phyloP scores from a whole-genome alignment of 768 basidiomycete species.

The Leccinum olivaceopallidum region DNA sequence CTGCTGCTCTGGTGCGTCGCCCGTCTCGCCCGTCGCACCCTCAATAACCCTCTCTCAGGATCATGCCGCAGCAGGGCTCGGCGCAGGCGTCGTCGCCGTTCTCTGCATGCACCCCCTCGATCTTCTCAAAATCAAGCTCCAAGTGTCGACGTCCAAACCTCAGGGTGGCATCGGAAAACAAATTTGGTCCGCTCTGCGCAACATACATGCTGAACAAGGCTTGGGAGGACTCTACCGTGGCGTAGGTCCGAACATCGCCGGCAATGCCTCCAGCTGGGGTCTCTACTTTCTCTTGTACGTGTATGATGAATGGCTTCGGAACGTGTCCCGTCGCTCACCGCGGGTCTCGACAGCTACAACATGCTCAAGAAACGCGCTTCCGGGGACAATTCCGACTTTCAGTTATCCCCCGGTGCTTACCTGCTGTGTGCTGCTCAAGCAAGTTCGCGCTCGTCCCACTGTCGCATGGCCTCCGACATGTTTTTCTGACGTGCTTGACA shows the following conservation, averaged over 20 bases:
- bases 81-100: constrained; percentile 89
- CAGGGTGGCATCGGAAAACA: constrained; percentile 64
- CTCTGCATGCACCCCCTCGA: constrained; percentile 98
- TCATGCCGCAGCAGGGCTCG: constrained; percentile 92
- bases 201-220: constrained; percentile 74
- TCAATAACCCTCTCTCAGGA: constrained; percentile 53
- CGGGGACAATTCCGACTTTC: constrained; percentile 60
- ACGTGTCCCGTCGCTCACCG: constrained; percentile 7
- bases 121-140: constrained; percentile 91
- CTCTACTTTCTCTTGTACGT: constrained; percentile 94
- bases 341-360: constrained; percentile 66
- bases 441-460: constrained; percentile 62
- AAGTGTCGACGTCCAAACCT: constrained; percentile 73
- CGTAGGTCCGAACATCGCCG: constrained; percentile 85
- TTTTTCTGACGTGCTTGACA: constrained; percentile 34
- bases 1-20: constrained; percentile 33
- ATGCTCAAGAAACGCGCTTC: constrained; percentile 84
- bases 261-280: constrained; percentile 97
- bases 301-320: neutral
- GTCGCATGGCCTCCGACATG: constrained; percentile 6
- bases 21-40: neutral
- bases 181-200: constrained; percentile 73
- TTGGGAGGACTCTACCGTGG: constrained; percentile 90
- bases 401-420: constrained; percentile 76
- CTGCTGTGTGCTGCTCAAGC: constrained; percentile 93